Percentiles rank a stretch among this genome's conserved stretches.
These are phyloP conservation scores for Colletotrichum lupini DNA, from an alignment of 2,329 filamentous ascomycete genomes.

Conservation along the genomic window DNA sequence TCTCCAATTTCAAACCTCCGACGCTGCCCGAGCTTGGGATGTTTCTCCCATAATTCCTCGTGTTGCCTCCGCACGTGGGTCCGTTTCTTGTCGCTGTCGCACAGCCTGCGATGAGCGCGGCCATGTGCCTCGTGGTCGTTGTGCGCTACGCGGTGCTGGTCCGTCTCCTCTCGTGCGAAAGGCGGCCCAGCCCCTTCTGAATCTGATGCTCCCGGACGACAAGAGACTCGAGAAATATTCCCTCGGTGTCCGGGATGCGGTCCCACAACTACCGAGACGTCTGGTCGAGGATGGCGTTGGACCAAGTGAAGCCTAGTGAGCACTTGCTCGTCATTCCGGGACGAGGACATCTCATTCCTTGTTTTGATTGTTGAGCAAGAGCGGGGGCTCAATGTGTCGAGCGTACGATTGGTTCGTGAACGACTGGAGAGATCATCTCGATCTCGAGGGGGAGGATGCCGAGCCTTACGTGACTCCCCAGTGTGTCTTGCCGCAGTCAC, in stretches of 20 bases:
- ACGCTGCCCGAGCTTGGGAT: background rate
- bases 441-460: background rate
- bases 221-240: background rate
- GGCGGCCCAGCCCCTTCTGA: background rate
- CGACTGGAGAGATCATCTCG: background rate
- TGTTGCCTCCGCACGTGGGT: constrained; percentile 12
- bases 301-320: background rate
- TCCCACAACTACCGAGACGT: background rate
- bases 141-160: constrained; percentile 1
- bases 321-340: background rate
- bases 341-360: background rate
- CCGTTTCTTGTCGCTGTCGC: background rate
- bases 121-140: background rate
- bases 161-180: constrained; percentile 4
- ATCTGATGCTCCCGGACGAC: constrained; percentile 8
- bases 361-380: background rate
- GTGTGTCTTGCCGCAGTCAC: background rate
- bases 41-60: background rate
- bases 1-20: background rate
- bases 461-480: background rate
- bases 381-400: background rate
- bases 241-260: background rate
- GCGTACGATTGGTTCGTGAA: constrained; percentile 6
- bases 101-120: background rate
- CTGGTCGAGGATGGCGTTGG: background rate